Evolutionary conservation across 225 moss, liverwort and hornwort genomes (phyloP), one percentile per base, ranked within the genome.

Genomic region (Pseudoscleropodium purum): DNA sequence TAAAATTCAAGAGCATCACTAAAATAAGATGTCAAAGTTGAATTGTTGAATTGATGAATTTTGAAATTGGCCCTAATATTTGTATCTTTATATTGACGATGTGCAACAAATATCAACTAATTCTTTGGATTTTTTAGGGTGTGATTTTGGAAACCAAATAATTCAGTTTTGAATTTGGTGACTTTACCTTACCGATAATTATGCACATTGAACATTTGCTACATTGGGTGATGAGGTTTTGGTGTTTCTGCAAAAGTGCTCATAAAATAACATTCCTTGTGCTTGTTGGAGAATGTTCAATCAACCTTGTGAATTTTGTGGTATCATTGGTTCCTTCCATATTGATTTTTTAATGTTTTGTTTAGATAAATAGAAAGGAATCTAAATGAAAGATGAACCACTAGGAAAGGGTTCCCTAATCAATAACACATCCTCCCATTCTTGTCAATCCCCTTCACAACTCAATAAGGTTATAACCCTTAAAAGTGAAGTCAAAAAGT

Each of bases 371-470:
- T 70, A 70, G 39, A 70, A 70, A 70, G 2, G 39, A 70, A 0
- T 39, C 39, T 75, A 11, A 47, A 47, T 30, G 6, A 75, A 75
- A 18, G 6, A 14, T 72, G 9, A 26, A 27, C 43, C 16, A 43
- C 1, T 72, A 8, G 8, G 5, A 72, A 25, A 41, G 5, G 5
- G 7, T 0, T 1, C 1, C 9, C 15, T 27, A 26, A 43, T 73
- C 27, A 41, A 41, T 1, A 72, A 72, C 4, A 74, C 17, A 45
- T 45, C 29, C 4, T 10, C 5, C 29, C 17, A 74, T 74, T 45
- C 10, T 1, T 74, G 3, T 74, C 29, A 74, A 16, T 43, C 27
- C 1, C 9, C 1, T 43, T 43, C 9, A 43, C 3, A 17, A 0
- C 17, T 47, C 10, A 31, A 2, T 11, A 47, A 18, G 18, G 18